Evolutionary conservation across 2,329 filamentous ascomycete species (phyloP).

Genomic region (Cadophora malorum): DNA sequence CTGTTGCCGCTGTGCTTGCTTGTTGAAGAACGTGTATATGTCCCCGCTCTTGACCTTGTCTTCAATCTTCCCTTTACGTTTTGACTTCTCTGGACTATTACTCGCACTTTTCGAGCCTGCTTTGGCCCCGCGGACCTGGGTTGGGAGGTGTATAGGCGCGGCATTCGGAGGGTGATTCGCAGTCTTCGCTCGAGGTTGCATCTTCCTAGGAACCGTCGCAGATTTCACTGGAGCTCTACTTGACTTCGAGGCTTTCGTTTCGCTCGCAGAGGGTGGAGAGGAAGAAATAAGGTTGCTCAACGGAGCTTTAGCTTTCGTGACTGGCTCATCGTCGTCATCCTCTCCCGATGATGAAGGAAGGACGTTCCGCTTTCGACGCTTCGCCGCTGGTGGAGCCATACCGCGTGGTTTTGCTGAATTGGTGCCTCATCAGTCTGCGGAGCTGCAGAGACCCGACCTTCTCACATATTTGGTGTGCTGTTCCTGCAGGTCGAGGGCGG

Average conservation of each 20-base stretch:
- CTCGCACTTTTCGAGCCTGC: conserved; percentile 46
- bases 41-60: conserved; percentile 63
- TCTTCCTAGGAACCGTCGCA: conserved; percentile 42
- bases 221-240: conserved; percentile 26
- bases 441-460: conserved; percentile 2
- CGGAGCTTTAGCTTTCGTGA: conserved; percentile 32
- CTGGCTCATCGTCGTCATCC: conserved; percentile 55
- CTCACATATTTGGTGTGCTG: conserved; percentile 19
- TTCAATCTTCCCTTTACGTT: conserved; percentile 49
- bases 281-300: conserved; percentile 36
- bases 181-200: conserved; percentile 39
- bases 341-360: conserved; percentile 51
- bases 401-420: conserved; percentile 9
- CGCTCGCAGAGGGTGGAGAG: conserved; percentile 32
- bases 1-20: conserved; percentile 58
- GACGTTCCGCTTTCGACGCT: conserved; percentile 61
- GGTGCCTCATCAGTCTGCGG: conserved; percentile 17
- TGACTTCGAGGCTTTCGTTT: conserved; percentile 17
- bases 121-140: conserved; percentile 40
- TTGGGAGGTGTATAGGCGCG: conserved; percentile 40
- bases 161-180: conserved; percentile 41
- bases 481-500: conserved; percentile 7
- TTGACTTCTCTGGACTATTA: conserved; percentile 54
- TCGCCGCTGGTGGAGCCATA: conserved; percentile 46
- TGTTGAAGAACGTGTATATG: conserved; percentile 65